Conservation (phyloP, 202 grass and related monocot species). For the Setaria italica region DNA sequence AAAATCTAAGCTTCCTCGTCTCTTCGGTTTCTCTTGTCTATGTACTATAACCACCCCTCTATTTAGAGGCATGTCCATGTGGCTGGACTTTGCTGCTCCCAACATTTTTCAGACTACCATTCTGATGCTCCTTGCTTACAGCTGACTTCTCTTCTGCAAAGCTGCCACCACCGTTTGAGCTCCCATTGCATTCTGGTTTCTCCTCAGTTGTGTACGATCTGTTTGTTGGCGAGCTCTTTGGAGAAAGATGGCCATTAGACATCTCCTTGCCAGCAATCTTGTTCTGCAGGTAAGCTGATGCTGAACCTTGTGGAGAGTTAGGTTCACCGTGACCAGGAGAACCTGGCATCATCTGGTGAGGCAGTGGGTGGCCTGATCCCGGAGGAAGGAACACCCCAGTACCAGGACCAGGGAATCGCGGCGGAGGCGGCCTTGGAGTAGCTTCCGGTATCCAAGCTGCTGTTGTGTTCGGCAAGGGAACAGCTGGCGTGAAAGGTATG, state of each 20-base stretch:
- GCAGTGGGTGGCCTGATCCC: constrained; percentile 50
- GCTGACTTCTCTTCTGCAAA: constrained; percentile 20
- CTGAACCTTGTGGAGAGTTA: constrained; percentile 36
- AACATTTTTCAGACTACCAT: constrained; percentile 44
- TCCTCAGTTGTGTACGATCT: constrained; percentile 17
- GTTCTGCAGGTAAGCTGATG: constrained; percentile 28
- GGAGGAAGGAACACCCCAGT: constrained; percentile 97
- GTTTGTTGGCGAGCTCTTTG: constrained; percentile 43
- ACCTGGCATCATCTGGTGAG: constrained; percentile 50
- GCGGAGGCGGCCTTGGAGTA: constrained; percentile 54
- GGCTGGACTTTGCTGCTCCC: constrained; percentile 45
- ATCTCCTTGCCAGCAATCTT: constrained; percentile 40
- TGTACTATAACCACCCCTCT: constrained; percentile 50
- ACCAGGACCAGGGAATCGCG: constrained; percentile 65
- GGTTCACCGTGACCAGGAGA: constrained; percentile 45
- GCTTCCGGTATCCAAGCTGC: constrained; percentile 59
- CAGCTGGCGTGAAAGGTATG: constrained; percentile 55
- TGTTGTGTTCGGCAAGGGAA: constrained; percentile 50
- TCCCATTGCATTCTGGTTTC: constrained; percentile 60
- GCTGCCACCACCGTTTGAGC: constrained; percentile 36
- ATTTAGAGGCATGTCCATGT: constrained; percentile 32
- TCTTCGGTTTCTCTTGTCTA: constrained; percentile 48
- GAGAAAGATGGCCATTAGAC: constrained; percentile 48
- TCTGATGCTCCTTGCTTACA: constrained; percentile 42
- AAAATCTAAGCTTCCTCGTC: constrained; percentile 37